Percentiles rank a stretch among this genome's conserved stretches.
Evolutionary conservation across 192 early-diverging fungal genomes (phyloP).

Genomic region (Coemansia sp.): DNA sequence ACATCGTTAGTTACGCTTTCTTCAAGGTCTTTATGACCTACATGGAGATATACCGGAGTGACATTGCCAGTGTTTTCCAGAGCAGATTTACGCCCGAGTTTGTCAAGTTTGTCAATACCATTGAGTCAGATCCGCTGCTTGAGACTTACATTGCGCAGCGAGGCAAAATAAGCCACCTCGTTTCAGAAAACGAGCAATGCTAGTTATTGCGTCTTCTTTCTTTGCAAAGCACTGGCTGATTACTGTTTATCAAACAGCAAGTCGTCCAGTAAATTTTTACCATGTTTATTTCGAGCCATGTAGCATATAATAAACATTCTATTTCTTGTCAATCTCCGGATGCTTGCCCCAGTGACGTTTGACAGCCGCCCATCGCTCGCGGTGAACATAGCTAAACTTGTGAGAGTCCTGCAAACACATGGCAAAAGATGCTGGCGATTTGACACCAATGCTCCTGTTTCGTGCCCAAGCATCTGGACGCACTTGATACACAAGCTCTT

Average conservation of each 20-base stretch:
- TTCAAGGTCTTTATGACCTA: neutral
- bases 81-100: neutral
- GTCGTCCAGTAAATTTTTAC: constrained; percentile 5
- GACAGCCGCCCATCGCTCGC: constrained; percentile 33
- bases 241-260: neutral
- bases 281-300: neutral
- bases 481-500: constrained; percentile 34
- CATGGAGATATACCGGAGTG: neutral
- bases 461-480: constrained; percentile 26
- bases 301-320: constrained; percentile 5
- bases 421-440: constrained; percentile 33
- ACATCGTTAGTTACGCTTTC: constrained; percentile 15
- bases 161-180: too few relatives aligned
- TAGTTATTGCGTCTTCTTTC: too few relatives aligned
- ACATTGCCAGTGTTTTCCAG: neutral
- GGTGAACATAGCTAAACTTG: constrained; percentile 33
- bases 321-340: constrained; percentile 31
- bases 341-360: constrained; percentile 38
- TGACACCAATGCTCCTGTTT: constrained; percentile 19
- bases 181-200: too few relatives aligned
- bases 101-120: neutral
- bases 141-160: too few relatives aligned
- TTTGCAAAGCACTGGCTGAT: too few relatives aligned
- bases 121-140: too few relatives aligned
- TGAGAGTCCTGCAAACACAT: constrained; percentile 41